Percentiles rank a stretch among this genome's conserved stretches.
phyloP scores from a whole-genome alignment of 2,329 filamentous ascomycete genomes.

The Hymenoscyphus infarciens region DNA sequence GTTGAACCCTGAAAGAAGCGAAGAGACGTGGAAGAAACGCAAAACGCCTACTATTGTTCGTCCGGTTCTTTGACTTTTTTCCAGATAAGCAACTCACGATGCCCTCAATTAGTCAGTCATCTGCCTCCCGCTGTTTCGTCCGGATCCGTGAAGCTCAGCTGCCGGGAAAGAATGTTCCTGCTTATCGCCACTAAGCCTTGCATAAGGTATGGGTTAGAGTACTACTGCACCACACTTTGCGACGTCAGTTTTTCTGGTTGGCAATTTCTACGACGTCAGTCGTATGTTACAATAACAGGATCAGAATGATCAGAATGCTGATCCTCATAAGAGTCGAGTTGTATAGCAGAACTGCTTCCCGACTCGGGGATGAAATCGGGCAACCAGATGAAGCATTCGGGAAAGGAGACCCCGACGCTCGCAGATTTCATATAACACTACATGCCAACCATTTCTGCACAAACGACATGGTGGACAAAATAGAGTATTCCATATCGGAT shows the following conservation, averaged over 20 bases:
- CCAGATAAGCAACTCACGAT: no score
- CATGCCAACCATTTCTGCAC: no score
- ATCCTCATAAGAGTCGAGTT: background rate
- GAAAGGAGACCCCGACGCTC: background rate
- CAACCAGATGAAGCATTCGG: background rate
- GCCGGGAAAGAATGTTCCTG: no score
- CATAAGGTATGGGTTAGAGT: no score
- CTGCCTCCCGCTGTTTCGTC: no score
- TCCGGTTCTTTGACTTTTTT: background rate
- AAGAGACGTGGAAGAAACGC: background rate
- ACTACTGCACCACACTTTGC: no score
- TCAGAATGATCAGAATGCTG: background rate
- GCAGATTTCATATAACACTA: background rate
- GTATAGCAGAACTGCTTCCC: background rate
- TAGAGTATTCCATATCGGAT: background rate
- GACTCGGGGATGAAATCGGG: background rate
- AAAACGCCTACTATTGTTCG: constrained; percentile 2
- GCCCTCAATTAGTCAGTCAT: no score
- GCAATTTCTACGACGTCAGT: background rate
- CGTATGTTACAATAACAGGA: background rate
- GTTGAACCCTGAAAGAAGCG: constrained; percentile 1
- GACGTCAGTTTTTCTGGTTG: no score
- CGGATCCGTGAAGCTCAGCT: no score
- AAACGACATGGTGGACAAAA: no score
- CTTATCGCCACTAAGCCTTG: no score